These are phyloP conservation scores for Umbilicaria muhlenbergii DNA, from an alignment of 495 filamentous ascomycete genomes.

Conservation along the genomic window DNA sequence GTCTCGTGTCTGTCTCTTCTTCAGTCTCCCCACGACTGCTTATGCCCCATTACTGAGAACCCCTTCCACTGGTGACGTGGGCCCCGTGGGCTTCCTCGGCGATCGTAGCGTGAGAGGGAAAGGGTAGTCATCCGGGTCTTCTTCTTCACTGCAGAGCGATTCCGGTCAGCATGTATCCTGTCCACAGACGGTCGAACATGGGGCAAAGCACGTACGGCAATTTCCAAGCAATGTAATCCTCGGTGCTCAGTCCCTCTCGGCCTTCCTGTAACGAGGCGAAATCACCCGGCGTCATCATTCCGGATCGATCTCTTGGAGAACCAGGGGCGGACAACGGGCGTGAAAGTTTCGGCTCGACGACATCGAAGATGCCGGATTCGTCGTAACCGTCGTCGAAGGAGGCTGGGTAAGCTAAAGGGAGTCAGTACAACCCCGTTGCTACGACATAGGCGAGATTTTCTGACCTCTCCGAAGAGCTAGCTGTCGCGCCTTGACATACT, in stretches of 20 bases:
- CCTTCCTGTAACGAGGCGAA: conserved; percentile 94
- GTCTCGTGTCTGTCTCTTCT: too few species aligned
- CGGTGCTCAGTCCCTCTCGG: conserved; percentile 80
- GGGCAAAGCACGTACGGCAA: conserved; percentile 58
- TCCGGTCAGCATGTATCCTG: neutral
- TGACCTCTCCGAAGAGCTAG: conserved; percentile 69
- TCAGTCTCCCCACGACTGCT: too few species aligned
- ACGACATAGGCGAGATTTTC: neutral
- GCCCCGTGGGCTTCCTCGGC: conserved; percentile 18
- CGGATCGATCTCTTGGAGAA: conserved; percentile 74
- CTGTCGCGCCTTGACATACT: conserved; percentile 95
- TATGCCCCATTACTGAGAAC: too few species aligned
- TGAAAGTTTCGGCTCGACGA: conserved; percentile 81
- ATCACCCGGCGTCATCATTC: conserved; percentile 98
- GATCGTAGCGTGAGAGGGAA: conserved; percentile 72
- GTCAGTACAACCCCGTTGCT: neutral
- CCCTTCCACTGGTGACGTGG: too few species aligned
- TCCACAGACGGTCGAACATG: neutral
- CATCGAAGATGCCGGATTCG: conserved; percentile 69
- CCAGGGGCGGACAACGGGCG: conserved; percentile 87
- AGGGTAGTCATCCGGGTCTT: conserved; percentile 84
- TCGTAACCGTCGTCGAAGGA: conserved; percentile 68
- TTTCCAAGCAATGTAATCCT: conserved; percentile 97
- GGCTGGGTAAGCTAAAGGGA: conserved; percentile 55
- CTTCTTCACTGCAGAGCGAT: conserved; percentile 57